Evolutionary conservation across 2,329 filamentous ascomycete genomes (phyloP).

Genomic region (Pseudogymnoascus sp.): DNA sequence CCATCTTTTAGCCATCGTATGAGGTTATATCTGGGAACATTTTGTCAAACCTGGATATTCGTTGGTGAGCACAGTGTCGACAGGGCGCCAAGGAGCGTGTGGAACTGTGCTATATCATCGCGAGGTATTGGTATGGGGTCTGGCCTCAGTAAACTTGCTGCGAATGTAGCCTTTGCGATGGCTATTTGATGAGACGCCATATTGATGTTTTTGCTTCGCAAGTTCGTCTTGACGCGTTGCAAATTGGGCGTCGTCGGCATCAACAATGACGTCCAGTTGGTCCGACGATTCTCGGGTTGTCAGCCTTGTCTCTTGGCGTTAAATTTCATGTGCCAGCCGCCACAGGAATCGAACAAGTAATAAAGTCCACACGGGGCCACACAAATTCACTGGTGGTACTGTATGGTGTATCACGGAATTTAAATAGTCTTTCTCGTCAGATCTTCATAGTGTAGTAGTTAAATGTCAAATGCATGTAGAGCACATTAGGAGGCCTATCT

Average conservation of each 20-base stretch:
- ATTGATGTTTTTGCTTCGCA: constrained; percentile 7
- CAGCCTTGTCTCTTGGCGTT: neutral
- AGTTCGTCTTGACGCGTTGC: neutral
- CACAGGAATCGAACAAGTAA: neutral
- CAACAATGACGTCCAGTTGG: neutral
- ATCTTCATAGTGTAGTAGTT: neutral
- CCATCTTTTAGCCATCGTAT: constrained; percentile 32
- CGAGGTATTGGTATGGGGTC: constrained; percentile 64
- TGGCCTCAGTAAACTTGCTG: constrained; percentile 63
- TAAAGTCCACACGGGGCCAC: neutral
- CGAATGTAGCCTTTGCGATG: constrained; percentile 73
- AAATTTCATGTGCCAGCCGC: neutral
- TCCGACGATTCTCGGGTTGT: constrained; percentile 1
- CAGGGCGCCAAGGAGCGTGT: constrained; percentile 56
- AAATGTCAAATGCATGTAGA: neutral
- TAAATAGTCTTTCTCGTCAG: neutral
- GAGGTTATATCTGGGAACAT: constrained; percentile 26
- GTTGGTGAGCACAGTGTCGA: constrained; percentile 64
- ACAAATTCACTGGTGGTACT: neutral
- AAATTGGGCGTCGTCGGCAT: neutral
- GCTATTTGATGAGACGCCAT: constrained; percentile 66
- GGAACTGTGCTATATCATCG: constrained; percentile 63
- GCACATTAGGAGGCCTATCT: neutral
- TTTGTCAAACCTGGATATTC: constrained; percentile 76
- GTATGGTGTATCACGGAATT: neutral